Evolutionary conservation across 768 basidiomycete genomes (phyloP).

Genomic region (Phanerochaete carnosa): DNA sequence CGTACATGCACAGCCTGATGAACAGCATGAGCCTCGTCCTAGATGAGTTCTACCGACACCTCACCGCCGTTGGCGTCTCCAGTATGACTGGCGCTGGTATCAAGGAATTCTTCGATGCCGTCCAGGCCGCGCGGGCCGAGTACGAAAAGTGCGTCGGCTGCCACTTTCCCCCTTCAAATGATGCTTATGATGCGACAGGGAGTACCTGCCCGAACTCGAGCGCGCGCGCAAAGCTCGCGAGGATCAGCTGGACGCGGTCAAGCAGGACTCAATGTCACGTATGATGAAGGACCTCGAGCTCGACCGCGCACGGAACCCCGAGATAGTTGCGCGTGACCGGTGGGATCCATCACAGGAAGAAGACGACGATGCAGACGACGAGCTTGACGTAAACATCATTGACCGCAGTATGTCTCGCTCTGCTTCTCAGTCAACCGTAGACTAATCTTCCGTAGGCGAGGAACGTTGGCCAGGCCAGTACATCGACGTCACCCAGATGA

Average conservation of each 20-base stretch:
- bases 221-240: conserved; percentile 64
- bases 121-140: conserved; percentile 82
- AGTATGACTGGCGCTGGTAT: conserved; percentile 96
- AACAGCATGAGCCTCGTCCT: conserved; percentile 97
- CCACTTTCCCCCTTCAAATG: too few relatives aligned
- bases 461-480: conserved; percentile 72
- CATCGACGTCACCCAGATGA: conserved; percentile 65
- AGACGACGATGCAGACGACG: conserved; percentile 47
- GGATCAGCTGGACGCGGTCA: conserved; percentile 57
- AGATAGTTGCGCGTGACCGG: conserved; percentile 48
- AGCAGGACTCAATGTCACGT: conserved; percentile 73
- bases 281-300: conserved; percentile 79
- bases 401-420: conserved; percentile 58
- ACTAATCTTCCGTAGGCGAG: conserved; percentile 43
- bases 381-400: conserved; percentile 52
- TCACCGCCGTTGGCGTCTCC: conserved; percentile 94
- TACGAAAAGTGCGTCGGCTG: conserved; percentile 70
- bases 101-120: conserved; percentile 86
- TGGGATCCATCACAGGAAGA: conserved; percentile 63
- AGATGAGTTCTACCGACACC: conserved; percentile 96
- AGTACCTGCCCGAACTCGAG: conserved; percentile 88
- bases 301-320: conserved; percentile 65
- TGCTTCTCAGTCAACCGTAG: neutral
- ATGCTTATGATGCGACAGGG: conserved; percentile 41
- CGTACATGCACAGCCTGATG: conserved; percentile 99